Evolutionary conservation across 495 filamentous ascomycete genomes (phyloP), one percentile per base, ranked within the genome.

Genomic region (Astrocystis sublimbata): DNA sequence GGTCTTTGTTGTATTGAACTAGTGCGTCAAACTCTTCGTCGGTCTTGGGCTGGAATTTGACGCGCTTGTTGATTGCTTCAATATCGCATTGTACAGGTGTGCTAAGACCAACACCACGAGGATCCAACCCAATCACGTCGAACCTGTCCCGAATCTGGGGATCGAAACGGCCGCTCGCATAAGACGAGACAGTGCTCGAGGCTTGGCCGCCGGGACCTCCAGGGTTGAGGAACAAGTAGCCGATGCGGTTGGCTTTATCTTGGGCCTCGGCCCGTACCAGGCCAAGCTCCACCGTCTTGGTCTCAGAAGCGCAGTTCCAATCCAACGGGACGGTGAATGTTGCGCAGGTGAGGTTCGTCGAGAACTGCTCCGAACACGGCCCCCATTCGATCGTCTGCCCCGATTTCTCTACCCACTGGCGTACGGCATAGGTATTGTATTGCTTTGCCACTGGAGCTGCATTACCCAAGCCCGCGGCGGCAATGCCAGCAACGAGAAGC

Each of bases 81-180:
- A 67, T 58, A 47, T 80, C 74, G 62, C 78, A 80, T 45, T 69
- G 60, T 28, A 80, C 68, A 3, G 70, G 74, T 1, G 71, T 72
- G 65, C 75, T 79, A 46, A 72, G 49, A 8, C 74, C 78, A 15
- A 74, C 63, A 49, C 72, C 72, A 3, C 70, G 68, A 17, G 70
- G 70, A 63, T 73, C 70, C 9, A 73, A 41, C 15, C 65, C 70
- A 58, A 73, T 63, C 38, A 73, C 47, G 38, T 73, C 70, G 68
- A 73, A 73, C 31, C 57, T 60, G 35, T 64, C 68, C 13, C 61
- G 62, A 49, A 71, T 64, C 45, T 60, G 62, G 31, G 64, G 40
- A 59, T 73, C 68, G 1, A 73, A 10, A 8, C 33, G 13, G 33
- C 42, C 52, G 19, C 31, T 15, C 10, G n/a, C n/a, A n/a, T 30